These are phyloP conservation scores for Penicillium coprophilum DNA, from an alignment of 495 filamentous ascomycete genomes.

Conservation along the genomic window DNA sequence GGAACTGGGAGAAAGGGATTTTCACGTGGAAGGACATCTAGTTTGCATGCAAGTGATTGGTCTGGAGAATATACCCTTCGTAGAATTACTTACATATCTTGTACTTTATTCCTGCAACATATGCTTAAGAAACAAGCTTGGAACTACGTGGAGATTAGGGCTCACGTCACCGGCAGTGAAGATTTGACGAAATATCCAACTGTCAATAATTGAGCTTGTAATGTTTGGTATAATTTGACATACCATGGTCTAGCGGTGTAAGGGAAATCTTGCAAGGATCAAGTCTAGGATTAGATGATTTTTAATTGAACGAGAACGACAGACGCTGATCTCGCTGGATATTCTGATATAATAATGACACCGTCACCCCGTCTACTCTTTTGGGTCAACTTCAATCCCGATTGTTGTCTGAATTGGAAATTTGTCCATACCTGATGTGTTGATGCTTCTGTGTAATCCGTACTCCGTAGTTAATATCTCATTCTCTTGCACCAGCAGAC, in stretches of 20 bases:
- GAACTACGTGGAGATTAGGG: not conserved
- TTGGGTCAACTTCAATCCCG: too few species aligned
- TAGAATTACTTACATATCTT: not conserved
- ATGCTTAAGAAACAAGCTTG: not conserved
- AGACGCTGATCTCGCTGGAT: not conserved
- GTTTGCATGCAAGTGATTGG: not conserved
- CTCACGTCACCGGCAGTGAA: not conserved
- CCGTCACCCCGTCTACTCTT: too few species aligned
- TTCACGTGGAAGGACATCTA: conserved; percentile 27
- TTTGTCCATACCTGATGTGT: conserved; percentile 1
- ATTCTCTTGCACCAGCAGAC: not conserved
- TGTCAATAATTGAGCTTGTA: not conserved
- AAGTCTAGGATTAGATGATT: not conserved
- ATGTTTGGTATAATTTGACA: not conserved
- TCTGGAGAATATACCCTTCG: not conserved
- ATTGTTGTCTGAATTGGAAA: not conserved
- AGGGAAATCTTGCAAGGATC: not conserved
- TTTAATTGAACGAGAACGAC: not conserved
- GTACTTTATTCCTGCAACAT: not conserved
- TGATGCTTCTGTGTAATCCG: not conserved
- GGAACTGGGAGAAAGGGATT: conserved; percentile 13
- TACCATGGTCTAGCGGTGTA: not conserved
- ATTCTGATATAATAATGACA: not conserved
- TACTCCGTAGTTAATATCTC: not conserved
- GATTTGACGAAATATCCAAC: too few species aligned